Conservation (phyloP, 2,329 filamentous ascomycete genomes). For the Penicillium griseofulvum region DNA sequence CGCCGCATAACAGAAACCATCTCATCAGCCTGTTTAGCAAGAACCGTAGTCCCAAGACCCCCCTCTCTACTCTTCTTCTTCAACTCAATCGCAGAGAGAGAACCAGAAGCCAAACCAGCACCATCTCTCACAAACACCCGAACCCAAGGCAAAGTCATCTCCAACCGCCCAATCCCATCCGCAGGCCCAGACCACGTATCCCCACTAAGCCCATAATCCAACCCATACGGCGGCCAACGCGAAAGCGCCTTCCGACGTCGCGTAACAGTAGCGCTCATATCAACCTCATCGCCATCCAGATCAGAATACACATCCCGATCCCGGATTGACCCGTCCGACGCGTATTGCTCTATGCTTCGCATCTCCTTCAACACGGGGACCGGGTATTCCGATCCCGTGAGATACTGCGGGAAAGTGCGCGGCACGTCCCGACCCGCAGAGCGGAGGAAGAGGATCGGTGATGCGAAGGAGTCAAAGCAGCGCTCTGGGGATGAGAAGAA, state of each 20-base stretch:
- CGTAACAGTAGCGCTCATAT: conserved; percentile 1
- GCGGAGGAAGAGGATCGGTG: conserved; percentile 43
- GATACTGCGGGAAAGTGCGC: conserved; percentile 32
- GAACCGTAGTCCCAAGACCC: conserved; percentile 23
- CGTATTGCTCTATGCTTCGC: neutral
- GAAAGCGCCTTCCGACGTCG: conserved; percentile 39
- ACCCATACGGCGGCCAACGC: conserved; percentile 41
- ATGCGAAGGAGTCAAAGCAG: conserved; percentile 47
- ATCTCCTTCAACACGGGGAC: conserved; percentile 29
- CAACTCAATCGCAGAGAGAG: neutral
- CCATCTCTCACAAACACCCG: conserved; percentile 22
- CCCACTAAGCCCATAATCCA: conserved; percentile 33
- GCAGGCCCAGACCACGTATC: conserved; percentile 12
- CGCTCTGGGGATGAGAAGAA: conserved; percentile 39
- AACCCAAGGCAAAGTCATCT: conserved; percentile 36
- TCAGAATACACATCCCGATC: conserved; percentile 10
- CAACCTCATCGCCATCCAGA: conserved; percentile 1
- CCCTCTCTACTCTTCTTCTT: neutral
- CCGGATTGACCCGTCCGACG: neutral
- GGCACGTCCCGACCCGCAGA: conserved; percentile 42
- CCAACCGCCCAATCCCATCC: conserved; percentile 22
- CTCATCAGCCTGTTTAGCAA: conserved; percentile 39
- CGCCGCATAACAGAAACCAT: conserved; percentile 43
- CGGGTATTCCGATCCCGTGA: conserved; percentile 35
- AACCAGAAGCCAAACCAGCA: neutral